Evolutionary conservation across 345 rosid genomes (phyloP).

Genomic region (Angophora floribunda): DNA sequence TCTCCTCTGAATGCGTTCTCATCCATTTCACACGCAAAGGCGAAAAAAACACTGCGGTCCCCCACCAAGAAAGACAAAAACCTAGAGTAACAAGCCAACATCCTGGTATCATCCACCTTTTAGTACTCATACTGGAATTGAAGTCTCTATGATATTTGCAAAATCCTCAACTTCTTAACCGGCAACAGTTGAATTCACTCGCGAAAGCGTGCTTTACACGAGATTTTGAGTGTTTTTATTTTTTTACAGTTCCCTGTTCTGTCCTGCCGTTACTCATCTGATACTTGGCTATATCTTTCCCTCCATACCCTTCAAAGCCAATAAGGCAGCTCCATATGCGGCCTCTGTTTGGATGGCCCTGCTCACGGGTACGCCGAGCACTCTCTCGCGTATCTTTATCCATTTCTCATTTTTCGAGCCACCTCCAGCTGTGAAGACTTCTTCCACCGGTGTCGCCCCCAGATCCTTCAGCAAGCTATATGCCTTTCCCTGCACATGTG

Average conservation of each 20-base stretch:
- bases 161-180: not conserved
- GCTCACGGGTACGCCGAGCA: conserved; percentile 64
- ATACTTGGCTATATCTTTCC: not conserved
- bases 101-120: not conserved
- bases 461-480: conserved; percentile 61
- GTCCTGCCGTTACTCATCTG: not conserved
- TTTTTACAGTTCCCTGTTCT: not conserved
- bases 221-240: not conserved
- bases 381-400: conserved; percentile 65
- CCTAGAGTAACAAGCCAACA: not conserved
- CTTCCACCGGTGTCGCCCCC: conserved; percentile 72
- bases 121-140: not conserved
- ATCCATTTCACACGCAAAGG: not conserved
- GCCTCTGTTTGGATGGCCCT: conserved; percentile 76
- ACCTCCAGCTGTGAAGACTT: conserved; percentile 86
- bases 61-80: not conserved
- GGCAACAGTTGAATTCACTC: not conserved
- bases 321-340: conserved; percentile 83
- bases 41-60: not conserved
- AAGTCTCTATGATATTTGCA: not conserved
- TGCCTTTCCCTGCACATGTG: conserved; percentile 42
- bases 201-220: not conserved
- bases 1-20: not conserved
- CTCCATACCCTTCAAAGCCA: conserved; percentile 60
- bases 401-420: conserved; percentile 79